These are phyloP conservation scores for Wallacemonas collosoma DNA, from an alignment of 208 protist genomes.

Conservation along the genomic window DNA sequence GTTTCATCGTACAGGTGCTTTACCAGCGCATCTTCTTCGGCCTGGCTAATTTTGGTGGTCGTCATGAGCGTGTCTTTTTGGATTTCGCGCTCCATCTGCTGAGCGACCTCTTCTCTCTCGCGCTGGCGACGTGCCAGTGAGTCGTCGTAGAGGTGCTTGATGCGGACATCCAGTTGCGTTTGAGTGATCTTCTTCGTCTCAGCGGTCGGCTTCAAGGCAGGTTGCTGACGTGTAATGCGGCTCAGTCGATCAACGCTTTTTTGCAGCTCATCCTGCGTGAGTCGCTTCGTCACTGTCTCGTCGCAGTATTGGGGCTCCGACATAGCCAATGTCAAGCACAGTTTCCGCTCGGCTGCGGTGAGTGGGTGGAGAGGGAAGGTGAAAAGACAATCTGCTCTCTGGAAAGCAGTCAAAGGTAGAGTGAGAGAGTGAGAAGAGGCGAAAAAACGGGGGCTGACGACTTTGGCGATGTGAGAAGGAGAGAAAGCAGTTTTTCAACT, in stretches of 20 bases:
- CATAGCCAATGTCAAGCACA: background rate
- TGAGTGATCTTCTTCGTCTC: constrained; percentile 44
- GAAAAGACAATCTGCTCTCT: no score
- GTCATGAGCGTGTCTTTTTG: constrained; percentile 44
- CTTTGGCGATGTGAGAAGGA: background rate
- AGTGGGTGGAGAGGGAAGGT: no score
- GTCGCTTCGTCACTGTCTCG: constrained; percentile 18
- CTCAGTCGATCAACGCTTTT: constrained; percentile 72
- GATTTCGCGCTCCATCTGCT: constrained; percentile 49
- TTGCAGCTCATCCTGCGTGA: constrained; percentile 74
- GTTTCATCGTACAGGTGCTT: constrained; percentile 74
- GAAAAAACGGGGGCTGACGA: background rate
- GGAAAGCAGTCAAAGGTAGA: background rate
- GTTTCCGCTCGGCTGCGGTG: no score
- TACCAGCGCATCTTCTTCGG: constrained; percentile 57
- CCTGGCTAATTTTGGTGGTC: constrained; percentile 26
- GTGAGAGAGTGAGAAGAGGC: background rate
- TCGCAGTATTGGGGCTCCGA: constrained; percentile 11
- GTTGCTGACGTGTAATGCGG: constrained; percentile 22
- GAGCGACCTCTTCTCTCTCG: constrained; percentile 48
- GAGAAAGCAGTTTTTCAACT: no score
- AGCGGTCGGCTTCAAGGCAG: constrained; percentile 49
- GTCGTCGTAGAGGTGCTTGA: constrained; percentile 86
- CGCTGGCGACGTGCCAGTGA: constrained; percentile 56
- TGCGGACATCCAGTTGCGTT: constrained; percentile 55